Evolutionary conservation across 768 basidiomycete genomes (phyloP), one percentile per base, ranked within the genome.

Genomic region (Lentinus brumalis): DNA sequence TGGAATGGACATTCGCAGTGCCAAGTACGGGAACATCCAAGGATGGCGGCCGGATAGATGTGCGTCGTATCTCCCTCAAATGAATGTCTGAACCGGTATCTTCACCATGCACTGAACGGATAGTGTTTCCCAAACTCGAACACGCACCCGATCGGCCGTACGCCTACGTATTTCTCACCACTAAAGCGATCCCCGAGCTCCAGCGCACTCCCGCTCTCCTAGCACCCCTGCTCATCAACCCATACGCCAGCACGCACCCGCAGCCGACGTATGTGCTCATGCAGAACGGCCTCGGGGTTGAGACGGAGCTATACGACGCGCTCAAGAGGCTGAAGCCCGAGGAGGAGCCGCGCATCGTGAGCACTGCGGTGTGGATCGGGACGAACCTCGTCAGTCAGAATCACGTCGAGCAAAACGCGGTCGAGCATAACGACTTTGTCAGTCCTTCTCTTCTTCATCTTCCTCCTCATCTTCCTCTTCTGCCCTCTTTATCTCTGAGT

Each of bases 211-310:
- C 89, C 0, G 69, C 74, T 4, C 70, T 92, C 8, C 78, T 92
- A 26, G 75, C 76, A 7, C 82, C 86, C 6, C 70, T 91, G 40
- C 71, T 92, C 47, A n/a, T n/a, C n/a, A n/a, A n/a, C n/a, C 74
- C 80, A 26, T 84, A 86, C 73, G 66, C 75, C 50, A 77, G 81
- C 35, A 67, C 67, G 47, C 75, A 78, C 61, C 63, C 76, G 5
- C 84, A 86, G 65, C 86, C 86, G 1, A 81, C 79, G 1, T 86
- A 86, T 67, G 83, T 86, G 2, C 69, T 89, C 12, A 64, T 88
- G 50, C 86, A 92, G 77, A 92, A 92, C 69, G 89, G 90, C 6
- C 74, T 93, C 4, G 84, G 83, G 40, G 84, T 90, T 11, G 91
- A 92, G 68, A 75, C 72, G 38, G 88, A 88, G 57, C 75, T 91